These are phyloP conservation scores for Fusarium papillatum DNA, from an alignment of 2,329 filamentous ascomycete species.

Conservation along the genomic window DNA sequence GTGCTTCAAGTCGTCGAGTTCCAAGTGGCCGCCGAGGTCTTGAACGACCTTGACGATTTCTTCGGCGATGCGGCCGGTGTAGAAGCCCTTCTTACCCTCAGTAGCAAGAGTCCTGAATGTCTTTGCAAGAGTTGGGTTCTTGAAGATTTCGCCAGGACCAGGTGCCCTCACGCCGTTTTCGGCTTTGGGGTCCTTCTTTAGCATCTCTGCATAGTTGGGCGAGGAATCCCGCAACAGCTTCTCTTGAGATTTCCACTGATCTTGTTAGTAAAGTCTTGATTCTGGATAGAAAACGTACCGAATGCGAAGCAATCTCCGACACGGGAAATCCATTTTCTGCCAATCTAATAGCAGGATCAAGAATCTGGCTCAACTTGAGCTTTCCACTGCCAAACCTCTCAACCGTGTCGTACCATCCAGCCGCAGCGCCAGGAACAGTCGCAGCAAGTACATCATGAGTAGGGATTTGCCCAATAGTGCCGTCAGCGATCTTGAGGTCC, in stretches of 20 bases:
- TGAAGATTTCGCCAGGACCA: slow-evolving; percentile 87
- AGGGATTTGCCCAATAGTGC: slow-evolving; percentile 73
- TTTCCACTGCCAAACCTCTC: slow-evolving; percentile 92
- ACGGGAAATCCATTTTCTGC: slow-evolving; percentile 93
- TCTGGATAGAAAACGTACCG: slow-evolving; percentile 58
- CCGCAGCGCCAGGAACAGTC: slow-evolving; percentile 90
- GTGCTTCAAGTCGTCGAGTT: slow-evolving; percentile 83
- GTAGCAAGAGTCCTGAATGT: slow-evolving; percentile 86
- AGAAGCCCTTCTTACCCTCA: slow-evolving; percentile 92
- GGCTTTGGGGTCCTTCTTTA: slow-evolving; percentile 81
- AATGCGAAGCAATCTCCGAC: slow-evolving; percentile 79
- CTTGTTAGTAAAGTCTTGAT: background rate
- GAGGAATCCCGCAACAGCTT: slow-evolving; percentile 77
- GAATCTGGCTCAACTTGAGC: slow-evolving; percentile 80
- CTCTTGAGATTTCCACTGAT: slow-evolving; percentile 82
- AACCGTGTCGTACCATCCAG: slow-evolving; percentile 92
- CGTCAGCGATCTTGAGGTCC: slow-evolving; percentile 75
- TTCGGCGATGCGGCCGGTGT: slow-evolving; percentile 86
- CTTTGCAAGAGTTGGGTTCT: slow-evolving; percentile 82
- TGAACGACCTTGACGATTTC: slow-evolving; percentile 84
- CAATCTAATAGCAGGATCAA: slow-evolving; percentile 86
- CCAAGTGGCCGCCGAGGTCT: slow-evolving; percentile 82
- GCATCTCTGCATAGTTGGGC: slow-evolving; percentile 88
- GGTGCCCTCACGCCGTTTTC: slow-evolving; percentile 82
- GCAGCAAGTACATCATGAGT: slow-evolving; percentile 83